Conservation (phyloP, 768 basidiomycete genomes). For the Tricholomella constricta region DNA sequence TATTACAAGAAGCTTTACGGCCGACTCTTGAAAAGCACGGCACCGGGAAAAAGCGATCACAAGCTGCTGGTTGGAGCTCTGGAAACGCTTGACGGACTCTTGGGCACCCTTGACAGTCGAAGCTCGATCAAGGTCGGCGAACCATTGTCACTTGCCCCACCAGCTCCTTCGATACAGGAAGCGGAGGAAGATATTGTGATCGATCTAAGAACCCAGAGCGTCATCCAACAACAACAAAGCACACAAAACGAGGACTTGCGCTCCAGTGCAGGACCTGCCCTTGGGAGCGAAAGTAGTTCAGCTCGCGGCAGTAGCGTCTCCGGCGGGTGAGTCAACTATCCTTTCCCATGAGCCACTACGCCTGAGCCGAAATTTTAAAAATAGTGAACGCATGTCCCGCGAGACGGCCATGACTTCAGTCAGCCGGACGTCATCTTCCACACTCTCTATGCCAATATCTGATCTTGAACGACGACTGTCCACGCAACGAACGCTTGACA, state of each 20-base stretch:
- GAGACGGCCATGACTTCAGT: constrained; percentile 59
- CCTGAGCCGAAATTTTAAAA: constrained; percentile 6
- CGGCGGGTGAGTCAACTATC: constrained; percentile 47
- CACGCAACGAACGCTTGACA: constrained; percentile 80
- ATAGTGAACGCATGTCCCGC: constrained; percentile 60
- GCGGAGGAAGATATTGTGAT: constrained; percentile 60
- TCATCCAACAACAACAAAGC: constrained; percentile 28
- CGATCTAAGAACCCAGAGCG: constrained; percentile 47
- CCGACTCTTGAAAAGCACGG: constrained; percentile 82
- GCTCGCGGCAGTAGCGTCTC: constrained; percentile 53
- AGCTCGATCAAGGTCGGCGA: constrained; percentile 53
- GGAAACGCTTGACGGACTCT: constrained; percentile 75
- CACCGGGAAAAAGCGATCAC: constrained; percentile 86
- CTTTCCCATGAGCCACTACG: background rate
- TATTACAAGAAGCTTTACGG: constrained; percentile 94
- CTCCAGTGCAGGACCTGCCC: constrained; percentile 29
- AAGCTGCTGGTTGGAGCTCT: constrained; percentile 76
- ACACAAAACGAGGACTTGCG: constrained; percentile 18
- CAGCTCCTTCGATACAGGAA: constrained; percentile 29
- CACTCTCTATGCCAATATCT: constrained; percentile 57
- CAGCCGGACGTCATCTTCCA: constrained; percentile 52
- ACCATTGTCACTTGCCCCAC: constrained; percentile 14
- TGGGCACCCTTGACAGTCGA: constrained; percentile 66
- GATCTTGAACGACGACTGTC: constrained; percentile 83
- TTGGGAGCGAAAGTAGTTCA: constrained; percentile 54